These are phyloP conservation scores for Eucalyptus dawsonii DNA, from an alignment of 345 rosid genomes.

Conservation along the genomic window DNA sequence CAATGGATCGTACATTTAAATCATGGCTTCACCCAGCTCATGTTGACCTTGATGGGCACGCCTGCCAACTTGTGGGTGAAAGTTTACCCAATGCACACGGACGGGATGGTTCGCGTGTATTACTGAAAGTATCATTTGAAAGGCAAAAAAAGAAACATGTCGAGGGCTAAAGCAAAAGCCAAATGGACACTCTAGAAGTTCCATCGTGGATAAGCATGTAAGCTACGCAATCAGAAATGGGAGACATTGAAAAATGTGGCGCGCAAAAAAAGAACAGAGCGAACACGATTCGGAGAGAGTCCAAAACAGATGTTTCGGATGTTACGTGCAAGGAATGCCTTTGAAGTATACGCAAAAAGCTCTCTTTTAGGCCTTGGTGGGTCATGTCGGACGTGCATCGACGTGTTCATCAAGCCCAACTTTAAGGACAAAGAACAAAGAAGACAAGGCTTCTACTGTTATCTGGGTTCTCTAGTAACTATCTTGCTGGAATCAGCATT, in stretches of 20 bases:
- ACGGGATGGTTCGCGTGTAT: not conserved
- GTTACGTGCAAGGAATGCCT: not conserved
- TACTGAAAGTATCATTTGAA: not conserved
- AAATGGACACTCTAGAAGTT: not conserved
- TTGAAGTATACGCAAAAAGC: not conserved
- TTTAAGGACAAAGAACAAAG: not conserved
- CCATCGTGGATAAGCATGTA: not conserved
- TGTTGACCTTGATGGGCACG: too few relatives aligned
- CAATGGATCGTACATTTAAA: not conserved
- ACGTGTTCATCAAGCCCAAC: not conserved
- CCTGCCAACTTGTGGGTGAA: too few relatives aligned
- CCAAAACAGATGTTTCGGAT: not conserved
- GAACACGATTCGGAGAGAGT: not conserved
- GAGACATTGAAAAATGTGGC: not conserved
- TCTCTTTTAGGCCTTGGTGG: not conserved
- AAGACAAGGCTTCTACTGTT: not conserved
- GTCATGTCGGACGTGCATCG: not conserved
- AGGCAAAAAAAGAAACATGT: not conserved
- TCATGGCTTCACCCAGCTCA: not conserved
- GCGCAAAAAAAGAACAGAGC: not conserved
- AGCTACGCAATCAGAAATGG: not conserved
- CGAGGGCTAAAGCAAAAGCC: not conserved
- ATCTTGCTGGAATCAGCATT: not conserved
- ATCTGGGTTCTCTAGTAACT: not conserved
- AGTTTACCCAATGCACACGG: not conserved